Percentiles rank a stretch among this genome's conserved stretches.
Evolutionary conservation across 805 yeast genomes (phyloP).

Genomic region (Cyberlindnera samutprakarnensis): DNA sequence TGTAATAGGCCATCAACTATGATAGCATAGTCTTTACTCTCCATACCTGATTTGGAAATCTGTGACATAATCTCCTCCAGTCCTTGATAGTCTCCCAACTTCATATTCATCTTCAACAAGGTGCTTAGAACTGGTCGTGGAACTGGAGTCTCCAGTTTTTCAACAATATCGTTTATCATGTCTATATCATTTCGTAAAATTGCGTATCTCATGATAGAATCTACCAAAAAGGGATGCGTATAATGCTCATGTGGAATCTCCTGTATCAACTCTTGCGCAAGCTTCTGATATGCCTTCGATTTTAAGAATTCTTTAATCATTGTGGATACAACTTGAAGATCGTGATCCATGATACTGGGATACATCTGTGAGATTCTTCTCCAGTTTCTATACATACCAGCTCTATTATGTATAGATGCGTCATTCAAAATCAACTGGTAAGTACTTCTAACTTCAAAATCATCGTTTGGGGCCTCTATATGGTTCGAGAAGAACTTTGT

Average conservation of each 20-base stretch:
- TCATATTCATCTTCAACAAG: conserved; percentile 13
- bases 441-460: conserved; percentile 1
- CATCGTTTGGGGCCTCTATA: conserved; percentile 4
- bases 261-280: conserved; percentile 14
- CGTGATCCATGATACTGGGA: conserved; percentile 13
- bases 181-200: conserved; percentile 4
- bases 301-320: conserved; percentile 11
- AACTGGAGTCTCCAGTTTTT: conserved; percentile 9
- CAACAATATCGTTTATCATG: conserved; percentile 12
- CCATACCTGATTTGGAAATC: conserved; percentile 11
- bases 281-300: conserved; percentile 5
- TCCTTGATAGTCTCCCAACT: conserved; percentile 12
- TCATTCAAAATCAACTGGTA: conserved; percentile 14
- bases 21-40: conserved; percentile 13
- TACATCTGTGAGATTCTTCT: conserved; percentile 7
- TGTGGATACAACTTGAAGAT: conserved; percentile 7
- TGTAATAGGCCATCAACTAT: conserved; percentile 13
- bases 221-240: conserved; percentile 8
- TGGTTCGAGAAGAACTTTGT: conserved; percentile 8
- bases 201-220: conserved; percentile 11
- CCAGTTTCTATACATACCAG: conserved; percentile 20
- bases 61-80: conserved; percentile 16
- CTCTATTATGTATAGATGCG: conserved; percentile 9
- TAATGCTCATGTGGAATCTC: conserved; percentile 8
- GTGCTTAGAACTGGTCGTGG: conserved; percentile 11